Base-by-base conservation (phyloP, 1,284 basidiomycete species). In the Kalmanozyma brasiliensis region DNA sequence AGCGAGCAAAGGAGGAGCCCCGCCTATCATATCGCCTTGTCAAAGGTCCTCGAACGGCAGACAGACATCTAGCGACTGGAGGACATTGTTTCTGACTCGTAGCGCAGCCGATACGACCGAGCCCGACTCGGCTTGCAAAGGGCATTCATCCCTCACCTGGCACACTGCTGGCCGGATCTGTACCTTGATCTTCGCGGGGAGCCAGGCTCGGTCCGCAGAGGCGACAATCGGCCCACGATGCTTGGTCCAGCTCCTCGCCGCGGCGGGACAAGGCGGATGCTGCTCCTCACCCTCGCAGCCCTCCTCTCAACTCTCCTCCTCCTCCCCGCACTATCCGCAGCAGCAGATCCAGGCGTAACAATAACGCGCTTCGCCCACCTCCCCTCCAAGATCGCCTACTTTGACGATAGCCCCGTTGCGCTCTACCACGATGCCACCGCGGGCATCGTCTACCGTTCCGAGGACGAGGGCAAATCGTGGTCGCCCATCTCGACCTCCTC, bases 391-490 rank as follows among this genome's bases (percentile, higher is more conserved):
- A 83, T 97, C 49, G 90, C 91, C 85, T 97, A 94, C 86, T 95
- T 98, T 84, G 91, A 95, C 71, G 94, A 96, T 84, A 90, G 91
- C 7, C 83, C 89, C 36, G 92, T 87, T 57, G 89, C 89, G 10
- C 85, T 97, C 49, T 93, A 92, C 78, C 91, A 94, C 81, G 94
- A 98, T 82, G 83, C 87, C 1, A 76, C 87, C 17, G 85, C 86
- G 11, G 87, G 90, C 10, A 85, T 88, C 56, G 86, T 98, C 8
- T 88, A 89, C 76, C 87, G 94, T 6, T 94, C 93, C 3, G 85
- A 86, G n/a, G 88, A 98, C 79, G 95, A 98, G 84, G 95, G 95
- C 47, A 93, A 90, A 83, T 83, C 84, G 0, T 98, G 94, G 93
- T 82, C 82, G 1, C 82, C 78, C 45, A 88, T 90, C 46, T 83